Evolutionary conservation across 169 alveolate species (phyloP), one percentile per base, ranked within the genome.

Genomic region (Cryptosporidium felis): DNA sequence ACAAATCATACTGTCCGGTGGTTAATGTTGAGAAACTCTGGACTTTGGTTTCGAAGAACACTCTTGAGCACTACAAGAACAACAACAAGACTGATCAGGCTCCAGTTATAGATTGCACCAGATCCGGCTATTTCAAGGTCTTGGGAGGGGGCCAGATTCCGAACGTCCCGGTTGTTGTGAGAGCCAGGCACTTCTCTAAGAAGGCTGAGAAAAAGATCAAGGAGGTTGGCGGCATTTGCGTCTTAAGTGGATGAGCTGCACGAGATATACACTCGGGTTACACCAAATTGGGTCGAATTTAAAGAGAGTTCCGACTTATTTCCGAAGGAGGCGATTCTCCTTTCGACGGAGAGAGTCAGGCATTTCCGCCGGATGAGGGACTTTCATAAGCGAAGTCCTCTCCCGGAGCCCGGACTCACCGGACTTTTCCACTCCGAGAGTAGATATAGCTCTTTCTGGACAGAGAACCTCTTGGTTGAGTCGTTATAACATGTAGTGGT

Each of bases 171-270:
- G 94, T 98, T 65, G 95, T 97, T 82, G 99, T 98, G 32, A 97
- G 96, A 94, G 99, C 99, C 36, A 94, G 98, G 65, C 93, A 91
- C 92, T 98, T 98, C 95, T 94, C 99, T 28, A 92, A 95, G 81
- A 90, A 92, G 42, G 99, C 99, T 47, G 99, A 97, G 92, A 94
- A 95, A 91, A 98, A 98, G 95, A 97, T 98, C 65, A 95, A 95
- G 90, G 98, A 93, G 56, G 98, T 96, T 46, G 99, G 99, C 60
- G 99, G 99, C 23, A 98, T 96, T 60, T 94, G 98, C 89, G 96
- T 96, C 42, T 92, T 96, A 60, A 94, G 93, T 63, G 99, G 99
- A 56, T 97, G 91, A 96, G 67, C 67, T n/a, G 41, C 4, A 16
- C 63, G 16, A 56, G 41, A 56, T 18, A 6, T 4, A 1, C 8